Evolutionary conservation across 2,329 filamentous ascomycete species (phyloP), one percentile per base, ranked within the genome.

Genomic region (Nemania diffusa): DNA sequence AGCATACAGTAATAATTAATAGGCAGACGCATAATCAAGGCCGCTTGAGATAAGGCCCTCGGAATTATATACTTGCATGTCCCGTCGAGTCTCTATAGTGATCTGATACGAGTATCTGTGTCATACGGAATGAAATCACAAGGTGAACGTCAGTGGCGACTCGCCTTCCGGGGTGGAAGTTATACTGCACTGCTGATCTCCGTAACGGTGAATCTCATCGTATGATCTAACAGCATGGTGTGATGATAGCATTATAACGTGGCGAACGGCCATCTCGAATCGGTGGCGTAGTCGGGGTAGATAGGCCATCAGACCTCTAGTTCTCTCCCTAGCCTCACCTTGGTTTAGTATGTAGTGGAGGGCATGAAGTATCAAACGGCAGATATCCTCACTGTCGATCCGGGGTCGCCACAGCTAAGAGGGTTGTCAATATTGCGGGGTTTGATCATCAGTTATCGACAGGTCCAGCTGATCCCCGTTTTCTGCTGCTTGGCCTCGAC

Each of bases 361-460:
- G 34, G 62, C 62, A 61, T 65, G 29, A 59, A 62, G 52, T 42
- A 53, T 65, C 37, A 34, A 52, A 37, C 48, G 59, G 50, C 24
- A 67, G 56, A 53, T 56, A 57, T 8, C 44, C 32, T 61, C 59
- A 15, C 42, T 42, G 67, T 59, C 52, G 64, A 67, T 69, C 64
- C 59, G 64, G 60, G 64, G 64, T 67, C 29, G 48, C 66, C 56
- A 62, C 48, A 66, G 26, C 27, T 37, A 17, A 63, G 59, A 64
- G 60, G 29, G 51, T 57, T 15, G 32, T 57, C 63, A 57, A 48
- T 46, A 50, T 22, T 44, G 64, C 57, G 53, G 57, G 61, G 67
- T 67, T 67, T 64, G 64, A 67, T 58, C 64, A 37, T 59, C 67
- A 57, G 67, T 62, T 62, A 40, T n/a, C 61, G 29, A 62, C 64